These are phyloP conservation scores for Gossypium bickii DNA, from an alignment of 345 rosid species.

Conservation along the genomic window DNA sequence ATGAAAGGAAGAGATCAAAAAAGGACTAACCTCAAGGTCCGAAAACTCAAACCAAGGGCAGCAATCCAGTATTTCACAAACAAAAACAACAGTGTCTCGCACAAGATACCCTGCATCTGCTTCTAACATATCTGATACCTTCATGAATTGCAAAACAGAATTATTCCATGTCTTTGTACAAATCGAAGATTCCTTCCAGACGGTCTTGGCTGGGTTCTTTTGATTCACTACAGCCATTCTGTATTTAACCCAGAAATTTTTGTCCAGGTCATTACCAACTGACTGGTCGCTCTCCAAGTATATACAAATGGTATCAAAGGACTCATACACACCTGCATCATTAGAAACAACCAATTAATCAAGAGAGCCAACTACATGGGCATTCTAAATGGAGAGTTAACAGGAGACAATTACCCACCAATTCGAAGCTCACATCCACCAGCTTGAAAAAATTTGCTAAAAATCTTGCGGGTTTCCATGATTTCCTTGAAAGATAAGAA, in stretches of 20 bases:
- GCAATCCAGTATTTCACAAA: slow-evolving; percentile 82
- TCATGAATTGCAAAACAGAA: slow-evolving; percentile 98
- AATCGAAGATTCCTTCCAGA: slow-evolving; percentile 99
- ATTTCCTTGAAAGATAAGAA: slow-evolving; percentile 93
- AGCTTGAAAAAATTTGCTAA: slow-evolving; percentile 98
- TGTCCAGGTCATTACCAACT: slow-evolving; percentile 82
- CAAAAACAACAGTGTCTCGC: slow-evolving; percentile 97
- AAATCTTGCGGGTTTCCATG: slow-evolving; percentile 96
- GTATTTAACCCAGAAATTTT: slow-evolving; percentile 98
- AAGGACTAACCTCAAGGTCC: slow-evolving; percentile 53
- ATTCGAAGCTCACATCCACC: slow-evolving; percentile 99
- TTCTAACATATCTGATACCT: slow-evolving; percentile 98
- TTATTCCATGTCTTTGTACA: slow-evolving; percentile 99
- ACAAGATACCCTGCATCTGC: slow-evolving; percentile 97
- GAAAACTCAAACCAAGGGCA: slow-evolving; percentile 52
- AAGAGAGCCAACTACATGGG: slow-evolving; percentile 21
- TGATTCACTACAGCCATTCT: slow-evolving; percentile 97
- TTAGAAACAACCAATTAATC: slow-evolving; percentile 29
- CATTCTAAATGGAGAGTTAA: slow-evolving; percentile 17
- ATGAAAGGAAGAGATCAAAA: background rate
- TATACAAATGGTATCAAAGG: slow-evolving; percentile 98
- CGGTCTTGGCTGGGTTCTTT: slow-evolving; percentile 85
- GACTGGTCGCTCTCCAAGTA: slow-evolving; percentile 98
- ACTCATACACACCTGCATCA: slow-evolving; percentile 94
- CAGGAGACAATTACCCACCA: slow-evolving; percentile 47